These are phyloP conservation scores for Vigna unguiculata DNA, from an alignment of 306 rosid genomes.

Conservation along the genomic window DNA sequence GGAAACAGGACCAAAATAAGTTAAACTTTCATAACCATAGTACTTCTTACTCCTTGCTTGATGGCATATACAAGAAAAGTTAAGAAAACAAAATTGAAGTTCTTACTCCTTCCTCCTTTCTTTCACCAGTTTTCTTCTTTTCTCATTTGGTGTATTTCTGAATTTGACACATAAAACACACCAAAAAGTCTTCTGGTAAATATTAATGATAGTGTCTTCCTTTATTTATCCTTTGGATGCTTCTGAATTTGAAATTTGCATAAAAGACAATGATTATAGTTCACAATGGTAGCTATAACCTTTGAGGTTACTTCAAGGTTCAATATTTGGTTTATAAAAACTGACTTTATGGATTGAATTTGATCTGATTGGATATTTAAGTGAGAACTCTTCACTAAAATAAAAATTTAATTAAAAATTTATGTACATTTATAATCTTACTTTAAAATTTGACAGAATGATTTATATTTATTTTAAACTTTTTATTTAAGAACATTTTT, in stretches of 20 bases:
- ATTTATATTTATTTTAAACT: no score
- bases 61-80: slow-evolving; percentile 23
- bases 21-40: slow-evolving; percentile 33
- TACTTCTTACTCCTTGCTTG: slow-evolving; percentile 20
- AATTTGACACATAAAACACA: not conserved
- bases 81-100: slow-evolving; percentile 8
- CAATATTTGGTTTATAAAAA: no score
- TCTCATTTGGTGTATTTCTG: not conserved
- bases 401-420: no score
- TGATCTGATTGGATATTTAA: no score
- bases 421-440: no score
- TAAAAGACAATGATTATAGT: not conserved
- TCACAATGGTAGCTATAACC: not conserved
- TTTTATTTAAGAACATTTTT: no score
- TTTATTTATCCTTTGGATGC: not conserved
- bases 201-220: not conserved
- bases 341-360: no score
- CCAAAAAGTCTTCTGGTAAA: not conserved
- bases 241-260: slow-evolving; percentile 15
- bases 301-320: no score
- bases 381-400: no score
- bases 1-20: slow-evolving; percentile 37
- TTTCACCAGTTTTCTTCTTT: not conserved
- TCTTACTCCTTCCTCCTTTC: not conserved
- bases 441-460: no score